Base-by-base conservation (phyloP, 192 early-diverging fungal species). In the Podila epigama region DNA sequence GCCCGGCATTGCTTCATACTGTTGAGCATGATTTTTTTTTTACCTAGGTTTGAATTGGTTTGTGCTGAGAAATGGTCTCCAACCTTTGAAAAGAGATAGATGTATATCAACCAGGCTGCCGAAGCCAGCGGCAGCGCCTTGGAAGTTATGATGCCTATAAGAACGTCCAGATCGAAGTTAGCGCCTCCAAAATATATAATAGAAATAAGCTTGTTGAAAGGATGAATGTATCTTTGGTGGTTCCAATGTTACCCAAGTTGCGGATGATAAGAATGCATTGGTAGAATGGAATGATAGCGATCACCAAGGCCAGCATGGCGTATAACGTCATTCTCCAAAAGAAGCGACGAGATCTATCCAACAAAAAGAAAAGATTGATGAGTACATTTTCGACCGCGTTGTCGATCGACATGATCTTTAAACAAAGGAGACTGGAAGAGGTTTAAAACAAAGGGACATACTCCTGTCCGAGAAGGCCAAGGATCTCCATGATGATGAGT, bases 401-500 rank as follows among this genome's bases (percentile, higher is more conserved):
- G n/a, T n/a, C n/a, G n/a, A n/a, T n/a, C 4, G n/a, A 22, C 8
- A 36, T 57, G 18, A 36, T 27, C 37, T 20, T 57, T 44, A 11
- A 56, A 29, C 28, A 53, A 51, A 39, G 37, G 12, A 16, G 18
- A n/a, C n/a, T n/a, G n/a, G n/a, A n/a, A 28, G 16, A n/a, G 6
- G 9, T 35, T 42, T 34, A 60, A 52, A 60, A 51, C 35, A 5
- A 39, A 41, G 27, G 12, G 7, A 34, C 68, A 32, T 83, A 82
- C 77, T 86, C 85, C 66, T 86, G 89, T 64, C 83, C 81, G 56
- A 93, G 79, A 8, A 95, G 59, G 8, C 88, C 88, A 44, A 83
- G 81, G 58, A 96, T 94, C 68, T 94, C 94, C 77, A 94, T 88
- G 41, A 96, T 87, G 16, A 96, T 83, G 57, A 96, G 86, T 63